Conservation (phyloP, 2,329 filamentous ascomycete species). For the Fusarium odoratissimum region DNA sequence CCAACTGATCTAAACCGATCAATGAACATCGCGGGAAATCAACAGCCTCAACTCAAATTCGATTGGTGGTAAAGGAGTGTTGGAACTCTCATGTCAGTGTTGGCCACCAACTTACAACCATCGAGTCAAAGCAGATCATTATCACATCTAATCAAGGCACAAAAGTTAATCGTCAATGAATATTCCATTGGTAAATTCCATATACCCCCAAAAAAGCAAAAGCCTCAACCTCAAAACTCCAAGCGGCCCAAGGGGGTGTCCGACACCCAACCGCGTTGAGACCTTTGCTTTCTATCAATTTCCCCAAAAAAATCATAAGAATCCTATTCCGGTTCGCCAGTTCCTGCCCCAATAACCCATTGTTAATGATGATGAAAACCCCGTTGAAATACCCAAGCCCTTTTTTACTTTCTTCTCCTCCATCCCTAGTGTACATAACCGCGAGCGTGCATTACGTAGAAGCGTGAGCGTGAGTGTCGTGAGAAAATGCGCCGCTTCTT, state of each 20-base stretch:
- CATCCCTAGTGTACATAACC: slow-evolving; percentile 27
- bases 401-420: slow-evolving; percentile 5
- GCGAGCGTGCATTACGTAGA: slow-evolving; percentile 23
- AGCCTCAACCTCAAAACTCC: slow-evolving; percentile 34
- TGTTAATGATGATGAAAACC: neutral
- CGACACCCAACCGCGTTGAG: slow-evolving; percentile 25
- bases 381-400: slow-evolving; percentile 1
- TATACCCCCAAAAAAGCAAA: slow-evolving; percentile 29
- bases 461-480: slow-evolving; percentile 43
- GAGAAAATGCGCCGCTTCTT: slow-evolving; percentile 22
- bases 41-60: neutral
- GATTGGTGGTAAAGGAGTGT: neutral
- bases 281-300: slow-evolving; percentile 38
- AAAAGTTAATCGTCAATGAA: slow-evolving; percentile 15
- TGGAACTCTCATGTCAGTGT: neutral
- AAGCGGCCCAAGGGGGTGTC: slow-evolving; percentile 15
- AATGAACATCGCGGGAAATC: neutral
- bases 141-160: neutral
- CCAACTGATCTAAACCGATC: neutral
- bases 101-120: neutral
- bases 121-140: neutral
- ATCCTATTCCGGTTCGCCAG: slow-evolving; percentile 18
- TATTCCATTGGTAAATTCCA: slow-evolving; percentile 25
- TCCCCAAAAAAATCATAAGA: slow-evolving; percentile 3
- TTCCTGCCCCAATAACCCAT: neutral